Base-by-base conservation (phyloP, 1,139 yeast genomes). In the Schwanniomyces etchellsii region DNA sequence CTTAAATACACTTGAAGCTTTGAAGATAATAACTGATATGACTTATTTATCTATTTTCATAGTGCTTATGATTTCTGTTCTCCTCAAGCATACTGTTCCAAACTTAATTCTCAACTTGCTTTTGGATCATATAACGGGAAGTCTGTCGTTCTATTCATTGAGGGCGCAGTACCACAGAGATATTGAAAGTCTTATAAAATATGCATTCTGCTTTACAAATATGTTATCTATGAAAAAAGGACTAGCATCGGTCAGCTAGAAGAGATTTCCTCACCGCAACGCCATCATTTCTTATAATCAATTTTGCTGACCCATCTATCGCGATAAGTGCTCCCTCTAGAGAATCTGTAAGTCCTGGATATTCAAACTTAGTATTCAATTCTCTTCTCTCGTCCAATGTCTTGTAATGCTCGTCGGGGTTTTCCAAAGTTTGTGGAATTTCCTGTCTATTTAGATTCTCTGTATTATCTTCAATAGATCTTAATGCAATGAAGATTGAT, bases 251-350 rank as follows among this genome's bases (percentile, higher is more conserved):
- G 22, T n/a, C 32, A 15, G 26, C 15, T 26, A n/a, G 10, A 20
- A n/a, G n/a, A n/a, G n/a, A 7, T 23, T 23, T 52, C 15, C 55
- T 35, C 2, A 50, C 42, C 3, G 51, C 45, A 32, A 44, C 67
- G 4, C 86, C 85, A 39, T 77, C 81, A 10, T 59, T 56, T 35
- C 77, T 72, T 15, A 81, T 77, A 44, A 77, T 61, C 22, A 81
- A 61, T 21, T 79, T 71, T 35, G 75, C 80, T 31, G 73, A 70
- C 1, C 78, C 77, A 40, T 81, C 88, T 13, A 80, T 64, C 2
- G 70, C 84, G 28, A 83, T 66, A 73, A 88, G 72, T 0, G 96
- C 95, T 0, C 95, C 94, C 40, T 86, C 95, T 28, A 88, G 57
- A 7, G 74, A 72, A 34, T 71, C 73, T 1, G 79, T 64, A 41